Percentiles rank a stretch among this genome's conserved stretches.
These are phyloP conservation scores for Pyracantha coccinea DNA, from an alignment of 331 rosid genomes.

Conservation along the genomic window DNA sequence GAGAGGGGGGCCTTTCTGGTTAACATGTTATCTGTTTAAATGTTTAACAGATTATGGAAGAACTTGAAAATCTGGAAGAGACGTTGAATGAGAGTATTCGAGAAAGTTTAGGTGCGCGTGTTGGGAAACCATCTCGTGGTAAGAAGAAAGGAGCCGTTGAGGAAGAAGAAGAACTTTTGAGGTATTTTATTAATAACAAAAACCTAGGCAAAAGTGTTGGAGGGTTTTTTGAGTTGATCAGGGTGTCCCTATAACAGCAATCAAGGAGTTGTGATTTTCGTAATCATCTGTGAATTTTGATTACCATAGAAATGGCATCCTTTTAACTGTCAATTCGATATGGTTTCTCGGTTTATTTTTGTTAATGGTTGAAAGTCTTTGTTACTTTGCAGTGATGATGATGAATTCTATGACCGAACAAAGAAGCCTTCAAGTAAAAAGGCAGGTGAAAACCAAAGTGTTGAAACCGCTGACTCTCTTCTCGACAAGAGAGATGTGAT, in stretches of 20 bases:
- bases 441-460: constrained; percentile 47
- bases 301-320: neutral
- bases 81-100: constrained; percentile 86
- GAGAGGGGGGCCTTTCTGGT: neutral
- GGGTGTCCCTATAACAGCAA: neutral
- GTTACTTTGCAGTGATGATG: constrained; percentile 65
- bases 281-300: neutral
- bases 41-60: constrained; percentile 62
- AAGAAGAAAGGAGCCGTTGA: constrained; percentile 72
- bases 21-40: neutral
- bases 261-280: neutral
- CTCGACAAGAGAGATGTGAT: constrained; percentile 79
- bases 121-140: constrained; percentile 48
- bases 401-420: constrained; percentile 93
- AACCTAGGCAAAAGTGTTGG: neutral
- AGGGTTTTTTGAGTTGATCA: neutral
- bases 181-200: constrained; percentile 32
- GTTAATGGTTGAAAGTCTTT: constrained; percentile 11
- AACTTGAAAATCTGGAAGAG: constrained; percentile 96
- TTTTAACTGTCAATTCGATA: neutral
- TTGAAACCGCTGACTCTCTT: constrained; percentile 92
- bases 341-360: neutral
- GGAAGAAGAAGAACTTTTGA: constrained; percentile 62
- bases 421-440: constrained; percentile 50
- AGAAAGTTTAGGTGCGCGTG: constrained; percentile 91